Conservation (phyloP, 441 rosid species). For the Biscutella auriculata region DNA sequence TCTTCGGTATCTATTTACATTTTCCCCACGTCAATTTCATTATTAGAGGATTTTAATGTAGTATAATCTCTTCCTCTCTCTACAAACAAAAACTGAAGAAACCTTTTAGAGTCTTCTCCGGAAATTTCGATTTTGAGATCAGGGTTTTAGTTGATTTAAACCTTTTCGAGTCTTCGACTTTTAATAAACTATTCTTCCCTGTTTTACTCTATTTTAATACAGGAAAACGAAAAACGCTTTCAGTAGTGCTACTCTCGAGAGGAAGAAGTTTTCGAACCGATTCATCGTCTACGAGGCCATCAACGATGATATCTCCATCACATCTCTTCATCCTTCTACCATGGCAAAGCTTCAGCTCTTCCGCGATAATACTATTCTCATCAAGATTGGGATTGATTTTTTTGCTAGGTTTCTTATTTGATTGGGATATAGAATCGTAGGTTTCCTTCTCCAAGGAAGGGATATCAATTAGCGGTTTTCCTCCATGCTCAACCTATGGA, state of each 20-base stretch:
- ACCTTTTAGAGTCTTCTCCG: too few relatives aligned
- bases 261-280: constrained; percentile 49
- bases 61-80: too few relatives aligned
- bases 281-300: constrained; percentile 42
- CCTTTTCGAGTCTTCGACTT: too few relatives aligned
- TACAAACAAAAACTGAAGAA: too few relatives aligned
- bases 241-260: constrained; percentile 47
- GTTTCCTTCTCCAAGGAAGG: background rate
- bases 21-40: too few relatives aligned
- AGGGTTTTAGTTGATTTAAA: constrained; percentile 10
- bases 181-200: too few relatives aligned
- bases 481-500: background rate
- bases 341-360: constrained; percentile 47
- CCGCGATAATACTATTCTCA: constrained; percentile 46
- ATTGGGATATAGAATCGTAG: background rate
- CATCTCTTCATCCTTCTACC: constrained; percentile 33
- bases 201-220: background rate
- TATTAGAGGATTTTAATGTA: too few relatives aligned
- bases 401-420: background rate
- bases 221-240: constrained; percentile 42
- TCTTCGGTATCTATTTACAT: too few relatives aligned
- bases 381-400: constrained; percentile 31
- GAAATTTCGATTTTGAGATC: background rate
- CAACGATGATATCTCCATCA: constrained; percentile 49
- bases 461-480: background rate